Percentiles rank a stretch among this genome's conserved stretches.
phyloP scores from a whole-genome alignment of 257 asterid genomes.

The Prunella vulgaris region DNA sequence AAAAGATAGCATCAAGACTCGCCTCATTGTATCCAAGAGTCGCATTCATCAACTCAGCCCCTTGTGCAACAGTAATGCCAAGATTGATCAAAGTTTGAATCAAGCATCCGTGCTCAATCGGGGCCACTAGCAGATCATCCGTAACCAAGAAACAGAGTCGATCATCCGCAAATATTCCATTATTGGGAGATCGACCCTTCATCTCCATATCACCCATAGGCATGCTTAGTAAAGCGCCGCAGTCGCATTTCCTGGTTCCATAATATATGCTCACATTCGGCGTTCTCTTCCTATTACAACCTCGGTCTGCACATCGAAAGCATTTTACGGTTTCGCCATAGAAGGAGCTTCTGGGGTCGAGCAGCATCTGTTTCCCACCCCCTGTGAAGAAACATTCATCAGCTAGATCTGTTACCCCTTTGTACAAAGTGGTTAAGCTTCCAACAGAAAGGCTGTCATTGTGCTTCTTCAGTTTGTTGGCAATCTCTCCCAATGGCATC shows the following conservation, averaged over 20 bases:
- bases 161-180: not conserved
- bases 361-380: slow-evolving; percentile 5
- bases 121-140: slow-evolving; percentile 16
- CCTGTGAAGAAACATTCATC: not conserved
- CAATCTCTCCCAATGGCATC: slow-evolving; percentile 22
- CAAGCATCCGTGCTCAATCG: not conserved
- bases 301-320: not conserved
- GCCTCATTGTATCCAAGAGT: slow-evolving; percentile 12
- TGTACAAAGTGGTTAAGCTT: slow-evolving; percentile 3
- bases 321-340: not conserved
- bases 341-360: slow-evolving; percentile 14
- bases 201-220: not conserved
- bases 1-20: not conserved
- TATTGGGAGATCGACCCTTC: not conserved
- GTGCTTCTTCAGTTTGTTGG: not conserved
- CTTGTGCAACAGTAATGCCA: not conserved
- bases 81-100: not conserved
- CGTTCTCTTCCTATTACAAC: not conserved
- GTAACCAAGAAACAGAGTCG: not conserved
- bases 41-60: not conserved
- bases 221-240: not conserved
- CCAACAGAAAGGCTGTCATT: not conserved
- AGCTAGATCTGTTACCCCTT: not conserved
- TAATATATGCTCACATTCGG: not conserved
- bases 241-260: not conserved